Conservation (phyloP, 441 rosid genomes). For the Erodium chrysanthum region DNA sequence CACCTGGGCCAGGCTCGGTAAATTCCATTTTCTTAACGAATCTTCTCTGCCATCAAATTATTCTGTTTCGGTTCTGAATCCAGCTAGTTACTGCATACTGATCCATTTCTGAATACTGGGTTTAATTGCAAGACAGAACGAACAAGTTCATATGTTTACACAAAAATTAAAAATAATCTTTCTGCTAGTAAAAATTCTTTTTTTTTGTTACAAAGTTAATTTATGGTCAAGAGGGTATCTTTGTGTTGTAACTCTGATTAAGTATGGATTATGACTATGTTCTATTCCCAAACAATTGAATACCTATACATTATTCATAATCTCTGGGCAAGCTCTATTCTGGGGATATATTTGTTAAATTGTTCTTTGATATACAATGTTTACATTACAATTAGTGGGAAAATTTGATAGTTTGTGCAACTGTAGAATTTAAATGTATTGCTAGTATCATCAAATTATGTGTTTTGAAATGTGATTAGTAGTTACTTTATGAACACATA, state of each 20-base stretch:
- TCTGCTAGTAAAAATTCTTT: too few relatives aligned
- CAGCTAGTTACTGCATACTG: not conserved
- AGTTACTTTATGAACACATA: not conserved
- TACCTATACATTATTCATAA: not conserved
- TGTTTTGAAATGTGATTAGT: not conserved
- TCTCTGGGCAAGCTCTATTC: not conserved
- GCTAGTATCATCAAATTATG: not conserved
- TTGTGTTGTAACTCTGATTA: not conserved
- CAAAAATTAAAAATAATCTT: too few relatives aligned
- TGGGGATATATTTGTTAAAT: not conserved
- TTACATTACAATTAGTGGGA: not conserved
- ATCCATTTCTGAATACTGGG: not conserved
- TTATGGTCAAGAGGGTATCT: not conserved
- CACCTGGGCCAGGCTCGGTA: conserved; percentile 75
- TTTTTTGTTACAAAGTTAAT: too few relatives aligned
- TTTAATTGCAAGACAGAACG: not conserved
- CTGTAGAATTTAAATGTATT: not conserved
- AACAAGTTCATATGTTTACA: not conserved
- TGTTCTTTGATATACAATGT: not conserved
- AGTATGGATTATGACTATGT: not conserved
- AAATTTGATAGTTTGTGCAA: not conserved
- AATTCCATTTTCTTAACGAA: not conserved
- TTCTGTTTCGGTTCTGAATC: not conserved
- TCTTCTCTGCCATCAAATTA: not conserved
- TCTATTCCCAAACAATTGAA: not conserved